Percentiles rank a stretch among this genome's conserved stretches.
These are phyloP conservation scores for Kodamaea hsintzibuensis DNA, from an alignment of 805 yeast genomes.

Conservation along the genomic window DNA sequence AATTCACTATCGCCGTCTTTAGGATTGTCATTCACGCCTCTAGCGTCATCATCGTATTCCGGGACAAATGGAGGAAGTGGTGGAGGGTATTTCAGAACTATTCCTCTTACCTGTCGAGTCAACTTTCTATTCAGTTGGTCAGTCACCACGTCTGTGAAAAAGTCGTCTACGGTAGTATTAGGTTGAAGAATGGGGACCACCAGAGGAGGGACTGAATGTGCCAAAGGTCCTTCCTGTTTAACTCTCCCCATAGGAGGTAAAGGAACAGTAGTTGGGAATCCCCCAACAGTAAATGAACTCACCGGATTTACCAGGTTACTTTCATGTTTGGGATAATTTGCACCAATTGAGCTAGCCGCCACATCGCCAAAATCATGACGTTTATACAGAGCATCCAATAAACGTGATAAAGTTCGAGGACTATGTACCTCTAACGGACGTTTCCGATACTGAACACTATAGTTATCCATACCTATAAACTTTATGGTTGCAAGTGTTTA, in stretches of 20 bases:
- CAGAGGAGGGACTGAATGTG: conserved; percentile 39
- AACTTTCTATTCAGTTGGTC: conserved; percentile 15
- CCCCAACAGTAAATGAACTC: background rate
- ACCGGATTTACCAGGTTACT: background rate
- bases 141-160: conserved; percentile 33
- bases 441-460: conserved; percentile 7
- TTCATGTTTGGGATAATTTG: conserved; percentile 5
- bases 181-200: conserved; percentile 37
- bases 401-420: conserved; percentile 14
- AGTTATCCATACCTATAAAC: background rate
- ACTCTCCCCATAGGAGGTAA: conserved; percentile 5
- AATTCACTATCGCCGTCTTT: background rate
- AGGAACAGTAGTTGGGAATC: conserved; percentile 12
- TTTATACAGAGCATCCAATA: conserved; percentile 12
- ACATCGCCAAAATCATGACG: background rate
- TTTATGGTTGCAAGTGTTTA: background rate
- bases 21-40: conserved; percentile 4
- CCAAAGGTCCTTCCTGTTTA: conserved; percentile 1
- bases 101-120: conserved; percentile 22
- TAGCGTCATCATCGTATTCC: background rate
- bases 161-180: conserved; percentile 32
- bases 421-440: conserved; percentile 16
- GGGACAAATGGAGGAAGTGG: conserved; percentile 36
- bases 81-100: conserved; percentile 36
- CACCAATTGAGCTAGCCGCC: conserved; percentile 5